Evolutionary conservation across 208 protist genomes (phyloP).

Genomic region (Trypanosoma brucei): DNA sequence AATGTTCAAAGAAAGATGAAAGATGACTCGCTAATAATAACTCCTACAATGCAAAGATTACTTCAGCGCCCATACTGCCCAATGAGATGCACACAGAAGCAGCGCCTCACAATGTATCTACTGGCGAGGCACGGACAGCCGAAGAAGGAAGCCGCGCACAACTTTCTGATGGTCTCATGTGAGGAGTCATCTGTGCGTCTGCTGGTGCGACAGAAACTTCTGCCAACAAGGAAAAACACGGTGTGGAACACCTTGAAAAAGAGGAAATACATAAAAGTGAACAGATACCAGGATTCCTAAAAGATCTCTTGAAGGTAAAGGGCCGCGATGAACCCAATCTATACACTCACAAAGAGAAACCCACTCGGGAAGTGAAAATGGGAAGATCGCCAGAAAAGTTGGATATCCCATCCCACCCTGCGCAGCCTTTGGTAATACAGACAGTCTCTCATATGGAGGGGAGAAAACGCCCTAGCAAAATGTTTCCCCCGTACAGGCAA

Average conservation of each 20-base stretch:
- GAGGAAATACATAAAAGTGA: neutral
- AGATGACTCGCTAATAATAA: neutral
- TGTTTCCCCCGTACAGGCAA: neutral
- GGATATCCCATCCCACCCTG: neutral
- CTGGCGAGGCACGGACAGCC: neutral
- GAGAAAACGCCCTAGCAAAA: neutral
- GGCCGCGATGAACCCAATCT: too few species aligned
- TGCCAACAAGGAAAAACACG: neutral
- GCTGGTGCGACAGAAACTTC: neutral
- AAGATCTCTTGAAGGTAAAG: too few species aligned
- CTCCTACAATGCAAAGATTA: neutral
- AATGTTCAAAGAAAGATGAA: neutral
- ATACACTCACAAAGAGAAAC: too few species aligned
- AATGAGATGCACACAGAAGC: neutral
- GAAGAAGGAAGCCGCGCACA: neutral
- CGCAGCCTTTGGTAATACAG: conserved; percentile 27
- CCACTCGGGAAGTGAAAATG: neutral
- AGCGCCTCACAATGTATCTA: neutral
- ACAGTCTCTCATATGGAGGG: neutral
- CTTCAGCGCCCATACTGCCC: conserved; percentile 4
- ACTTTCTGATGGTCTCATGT: neutral
- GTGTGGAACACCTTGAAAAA: neutral
- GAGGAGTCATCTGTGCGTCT: neutral
- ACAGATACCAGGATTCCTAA: too few species aligned
- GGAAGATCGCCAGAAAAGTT: neutral